Base-by-base conservation (phyloP, 129 eudicot species). In the Flaveria sonorensis region DNA sequence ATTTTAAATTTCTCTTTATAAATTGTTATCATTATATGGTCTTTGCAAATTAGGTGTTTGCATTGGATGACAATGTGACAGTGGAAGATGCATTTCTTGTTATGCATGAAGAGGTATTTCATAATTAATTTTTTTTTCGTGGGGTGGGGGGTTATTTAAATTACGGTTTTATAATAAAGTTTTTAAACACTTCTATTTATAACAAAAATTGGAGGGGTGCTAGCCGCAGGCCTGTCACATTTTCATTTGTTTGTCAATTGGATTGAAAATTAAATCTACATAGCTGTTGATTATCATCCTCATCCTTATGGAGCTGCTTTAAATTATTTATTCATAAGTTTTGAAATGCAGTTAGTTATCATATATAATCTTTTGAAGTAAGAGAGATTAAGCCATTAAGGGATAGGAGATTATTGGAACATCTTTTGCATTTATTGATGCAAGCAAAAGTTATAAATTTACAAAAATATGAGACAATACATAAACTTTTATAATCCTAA, bases 31-130 rank as follows among this genome's bases (percentile, higher is more conserved):
- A 11, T 46, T 30, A 3, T 52, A 76, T 69, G 48, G 71, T 63
- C 73, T 15, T 55, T 60, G 47, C 18, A 51, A 18, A 52, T 59
- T 80, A 90, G 96, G 92, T 86, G 10, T 51, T 78, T 62, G 88
- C 71, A 60, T 79, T 90, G 81, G 96, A 87, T 83, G 85, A 77
- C 68, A 83, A 86, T 28, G 32, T 87, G 79, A 81, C 82, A 19
- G 89, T 90, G 77, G 88, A 84, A 71, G 84, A 87, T 39, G 92
- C 96, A 12, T 87, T 87, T 71, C 82, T 72, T 75, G 83, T 87
- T 40, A 90, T 90, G 96, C 77, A 81, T 75, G 88, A 84, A 74
- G 76, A 85, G 92, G 96, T 90, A 81, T n/a, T 21, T 60, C 53
- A 28, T 7, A 11, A 32, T 30, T 63, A 61, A 15, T 3, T 23